These are phyloP conservation scores for Pythium angustatum DNA, from an alignment of 352 stramenopile genomes.

Conservation along the genomic window DNA sequence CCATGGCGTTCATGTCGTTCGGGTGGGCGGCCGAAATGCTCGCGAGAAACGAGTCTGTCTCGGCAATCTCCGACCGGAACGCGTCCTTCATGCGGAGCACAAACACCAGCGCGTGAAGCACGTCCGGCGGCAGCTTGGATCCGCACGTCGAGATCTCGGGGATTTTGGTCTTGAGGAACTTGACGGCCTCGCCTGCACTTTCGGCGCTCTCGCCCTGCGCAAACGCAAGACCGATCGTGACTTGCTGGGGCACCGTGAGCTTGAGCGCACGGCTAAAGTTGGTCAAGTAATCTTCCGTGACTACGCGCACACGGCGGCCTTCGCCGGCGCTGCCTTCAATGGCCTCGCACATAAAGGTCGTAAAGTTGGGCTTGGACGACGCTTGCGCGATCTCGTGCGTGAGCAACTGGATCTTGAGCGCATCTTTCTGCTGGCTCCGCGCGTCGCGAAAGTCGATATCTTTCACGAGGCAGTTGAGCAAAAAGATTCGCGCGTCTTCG, in stretches of 20 bases:
- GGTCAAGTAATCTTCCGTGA: constrained; percentile 80
- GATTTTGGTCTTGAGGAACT: constrained; percentile 83
- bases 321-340: constrained; percentile 67
- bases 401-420: constrained; percentile 89
- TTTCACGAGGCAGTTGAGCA: constrained; percentile 90
- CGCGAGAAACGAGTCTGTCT: constrained; percentile 85
- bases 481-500: constrained; percentile 89
- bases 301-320: constrained; percentile 37
- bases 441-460: constrained; percentile 90
- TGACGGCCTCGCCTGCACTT: constrained; percentile 61
- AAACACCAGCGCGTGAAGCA: constrained; percentile 84
- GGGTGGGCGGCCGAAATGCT: constrained; percentile 85
- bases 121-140: constrained; percentile 79
- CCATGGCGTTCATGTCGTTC: constrained; percentile 84
- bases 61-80: constrained; percentile 66
- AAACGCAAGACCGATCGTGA: constrained; percentile 83
- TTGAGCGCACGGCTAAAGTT: constrained; percentile 82
- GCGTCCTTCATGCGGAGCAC: constrained; percentile 79
- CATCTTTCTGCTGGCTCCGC: constrained; percentile 80
- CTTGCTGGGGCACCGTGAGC: constrained; percentile 83
- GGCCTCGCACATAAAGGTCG: constrained; percentile 87
- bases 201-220: constrained; percentile 67
- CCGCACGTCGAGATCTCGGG: constrained; percentile 82
- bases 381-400: constrained; percentile 89
- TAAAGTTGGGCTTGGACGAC: constrained; percentile 88